A percentile compares a stretch with the other conserved stretches of the same genome.
These are phyloP conservation scores for Penicillium angulare DNA, from an alignment of 495 filamentous ascomycete species.

Conservation along the genomic window DNA sequence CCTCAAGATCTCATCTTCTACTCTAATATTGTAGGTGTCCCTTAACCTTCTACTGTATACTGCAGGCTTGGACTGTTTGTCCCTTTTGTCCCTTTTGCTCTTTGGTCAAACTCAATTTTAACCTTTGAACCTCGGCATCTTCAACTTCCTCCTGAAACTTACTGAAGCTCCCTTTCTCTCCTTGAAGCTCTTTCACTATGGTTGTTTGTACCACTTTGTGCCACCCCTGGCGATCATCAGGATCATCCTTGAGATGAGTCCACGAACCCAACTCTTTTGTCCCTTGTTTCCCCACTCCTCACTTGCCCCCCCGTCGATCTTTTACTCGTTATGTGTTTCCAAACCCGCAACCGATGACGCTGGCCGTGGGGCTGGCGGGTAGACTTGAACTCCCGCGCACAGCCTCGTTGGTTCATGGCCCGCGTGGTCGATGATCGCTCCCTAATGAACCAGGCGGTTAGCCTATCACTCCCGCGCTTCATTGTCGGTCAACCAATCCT, in stretches of 20 bases:
- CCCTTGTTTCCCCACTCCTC: not conserved
- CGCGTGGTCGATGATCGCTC: constrained; percentile 28
- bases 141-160: not conserved
- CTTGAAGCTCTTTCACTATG: too few species aligned
- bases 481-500: constrained; percentile 11
- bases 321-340: constrained; percentile 9
- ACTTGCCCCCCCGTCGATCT: constrained; percentile 16
- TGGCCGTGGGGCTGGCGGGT: constrained; percentile 21
- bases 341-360: constrained; percentile 29
- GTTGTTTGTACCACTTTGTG: not conserved
- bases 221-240: not conserved
- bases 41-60: too few species aligned
- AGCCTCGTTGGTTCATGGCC: constrained; percentile 26
- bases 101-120: not conserved
- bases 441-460: constrained; percentile 10
- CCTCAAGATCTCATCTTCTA: too few species aligned
- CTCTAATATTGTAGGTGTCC: too few species aligned
- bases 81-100: too few species aligned
- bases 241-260: not conserved
- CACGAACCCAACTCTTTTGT: not conserved
- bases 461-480: constrained; percentile 19
- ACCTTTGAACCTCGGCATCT: not conserved
- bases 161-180: not conserved
- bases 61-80: too few species aligned
- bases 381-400: constrained; percentile 12